These are phyloP conservation scores for Phytophthora lateralis DNA, from an alignment of 352 stramenopile genomes.

Conservation along the genomic window DNA sequence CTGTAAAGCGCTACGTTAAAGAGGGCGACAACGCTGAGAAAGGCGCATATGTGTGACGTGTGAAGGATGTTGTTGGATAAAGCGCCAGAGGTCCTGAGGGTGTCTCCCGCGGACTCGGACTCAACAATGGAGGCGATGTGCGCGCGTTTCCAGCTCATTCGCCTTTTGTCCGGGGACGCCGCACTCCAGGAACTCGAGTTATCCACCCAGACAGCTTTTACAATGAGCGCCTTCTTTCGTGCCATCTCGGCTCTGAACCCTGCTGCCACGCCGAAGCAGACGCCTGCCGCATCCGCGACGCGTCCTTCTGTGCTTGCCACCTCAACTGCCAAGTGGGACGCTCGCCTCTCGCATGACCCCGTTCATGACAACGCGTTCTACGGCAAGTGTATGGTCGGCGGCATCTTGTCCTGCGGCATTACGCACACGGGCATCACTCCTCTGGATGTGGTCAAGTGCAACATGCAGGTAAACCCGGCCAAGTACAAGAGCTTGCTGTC, in stretches of 20 bases:
- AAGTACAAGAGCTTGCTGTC: slow-evolving; percentile 86
- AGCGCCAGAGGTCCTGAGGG: slow-evolving; percentile 7
- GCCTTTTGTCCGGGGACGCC: slow-evolving; percentile 23
- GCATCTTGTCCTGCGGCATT: slow-evolving; percentile 92
- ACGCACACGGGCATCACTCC: slow-evolving; percentile 94
- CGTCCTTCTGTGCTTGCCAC: slow-evolving; percentile 56
- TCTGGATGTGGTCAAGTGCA: slow-evolving; percentile 95
- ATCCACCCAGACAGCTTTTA: slow-evolving; percentile 2
- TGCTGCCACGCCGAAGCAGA: slow-evolving; percentile 5
- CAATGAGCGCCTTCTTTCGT: slow-evolving; percentile 70
- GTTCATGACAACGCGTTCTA: slow-evolving; percentile 93
- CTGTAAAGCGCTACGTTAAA: too few relatives aligned
- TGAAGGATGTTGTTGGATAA: slow-evolving; percentile 30
- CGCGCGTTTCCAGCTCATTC: slow-evolving; percentile 18
- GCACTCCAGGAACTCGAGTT: slow-evolving; percentile 20
- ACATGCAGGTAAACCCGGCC: slow-evolving; percentile 92
- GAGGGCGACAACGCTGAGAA: slow-evolving; percentile 17
- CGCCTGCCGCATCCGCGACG: neutral
- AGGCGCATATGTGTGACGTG: slow-evolving; percentile 22
- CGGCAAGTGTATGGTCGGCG: slow-evolving; percentile 94
- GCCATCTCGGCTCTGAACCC: slow-evolving; percentile 67
- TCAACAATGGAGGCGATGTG: slow-evolving; percentile 7
- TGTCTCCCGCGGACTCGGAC: slow-evolving; percentile 6
- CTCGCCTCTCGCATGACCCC: slow-evolving; percentile 76
- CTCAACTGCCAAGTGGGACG: slow-evolving; percentile 82